phyloP scores from a whole-genome alignment of 352 stramenopile genomes.

The Pilasporangium apinafurcum region DNA sequence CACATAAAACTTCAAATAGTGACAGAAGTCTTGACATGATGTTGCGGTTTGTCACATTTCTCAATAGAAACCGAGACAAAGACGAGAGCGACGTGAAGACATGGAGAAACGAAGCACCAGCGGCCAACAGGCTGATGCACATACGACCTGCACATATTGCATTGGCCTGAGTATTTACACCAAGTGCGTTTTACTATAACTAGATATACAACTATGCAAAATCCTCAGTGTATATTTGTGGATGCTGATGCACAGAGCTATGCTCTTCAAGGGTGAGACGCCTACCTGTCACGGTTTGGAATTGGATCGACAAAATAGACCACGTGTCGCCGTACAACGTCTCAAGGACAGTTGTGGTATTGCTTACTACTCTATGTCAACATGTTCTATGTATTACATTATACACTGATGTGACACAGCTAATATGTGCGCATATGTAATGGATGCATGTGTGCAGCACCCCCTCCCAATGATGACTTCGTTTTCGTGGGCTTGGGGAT shows the following conservation, averaged over 20 bases:
- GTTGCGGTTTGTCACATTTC: background rate
- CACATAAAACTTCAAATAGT: background rate
- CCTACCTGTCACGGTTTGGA: too few species aligned
- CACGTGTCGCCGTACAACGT: too few species aligned
- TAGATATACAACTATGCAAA: background rate
- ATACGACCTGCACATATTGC: conserved; percentile 39
- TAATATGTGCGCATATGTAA: too few species aligned
- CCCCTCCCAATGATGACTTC: conserved; percentile 42
- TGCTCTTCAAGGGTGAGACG: too few species aligned
- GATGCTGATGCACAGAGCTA: background rate
- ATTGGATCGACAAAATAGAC: too few species aligned
- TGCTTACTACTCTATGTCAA: too few species aligned
- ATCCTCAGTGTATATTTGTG: background rate
- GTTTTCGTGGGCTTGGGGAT: conserved; percentile 53
- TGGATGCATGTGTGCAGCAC: conserved; percentile 18
- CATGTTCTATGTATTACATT: too few species aligned
- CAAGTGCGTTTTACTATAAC: conserved; percentile 21
- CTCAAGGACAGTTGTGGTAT: too few species aligned
- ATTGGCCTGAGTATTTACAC: conserved; percentile 64
- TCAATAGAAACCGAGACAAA: background rate
- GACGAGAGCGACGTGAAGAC: background rate
- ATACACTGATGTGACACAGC: too few species aligned
- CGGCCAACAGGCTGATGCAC: background rate
- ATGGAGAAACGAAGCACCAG: background rate
- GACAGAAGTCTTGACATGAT: background rate